A percentile compares a stretch with the other conserved stretches of the same genome.
phyloP scores from a whole-genome alignment of 495 filamentous ascomycete genomes.

The Podospora australis region DNA sequence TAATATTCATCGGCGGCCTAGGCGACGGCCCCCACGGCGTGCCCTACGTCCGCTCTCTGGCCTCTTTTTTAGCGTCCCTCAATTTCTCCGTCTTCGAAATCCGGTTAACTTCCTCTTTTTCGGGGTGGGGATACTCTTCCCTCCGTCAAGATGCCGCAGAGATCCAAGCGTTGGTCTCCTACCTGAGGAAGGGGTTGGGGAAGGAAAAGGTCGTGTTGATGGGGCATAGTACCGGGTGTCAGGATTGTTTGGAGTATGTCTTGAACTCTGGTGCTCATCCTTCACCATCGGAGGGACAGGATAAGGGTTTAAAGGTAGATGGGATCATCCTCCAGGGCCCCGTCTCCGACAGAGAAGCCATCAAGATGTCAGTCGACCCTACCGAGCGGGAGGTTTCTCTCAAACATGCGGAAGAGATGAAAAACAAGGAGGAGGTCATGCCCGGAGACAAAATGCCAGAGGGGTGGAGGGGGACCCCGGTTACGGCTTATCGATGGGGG shows the following conservation, averaged over 20 bases:
- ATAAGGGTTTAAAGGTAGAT: no score
- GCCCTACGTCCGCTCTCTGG: conserved; percentile 57
- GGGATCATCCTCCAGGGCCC: conserved; percentile 80
- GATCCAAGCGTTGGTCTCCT: conserved; percentile 62
- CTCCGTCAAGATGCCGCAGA: conserved; percentile 69
- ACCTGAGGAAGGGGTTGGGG: conserved; percentile 46
- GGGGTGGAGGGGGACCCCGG: conserved; percentile 45
- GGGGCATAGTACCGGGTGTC: conserved; percentile 81
- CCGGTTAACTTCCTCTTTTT: conserved; percentile 48
- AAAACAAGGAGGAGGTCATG: conserved; percentile 52
- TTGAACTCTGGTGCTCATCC: conserved; percentile 6
- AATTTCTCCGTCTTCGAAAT: conserved; percentile 39
- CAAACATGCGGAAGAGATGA: conserved; percentile 47
- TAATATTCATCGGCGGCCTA: conserved; percentile 82
- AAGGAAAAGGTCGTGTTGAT: conserved; percentile 67
- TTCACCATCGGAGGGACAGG: conserved; percentile 36
- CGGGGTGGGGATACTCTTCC: conserved; percentile 64
- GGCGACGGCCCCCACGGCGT: conserved; percentile 72
- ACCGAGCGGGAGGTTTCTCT: conserved; percentile 48
- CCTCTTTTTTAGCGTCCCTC: conserved; percentile 47
- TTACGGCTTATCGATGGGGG: conserved; percentile 64
- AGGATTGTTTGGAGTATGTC: conserved; percentile 69
- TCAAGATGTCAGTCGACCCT: conserved; percentile 34
- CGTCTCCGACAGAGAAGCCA: conserved; percentile 68
- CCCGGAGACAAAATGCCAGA: conserved; percentile 41